These are phyloP conservation scores for Sugiyamaella sp. DNA, from an alignment of 1,139 yeast species.

Conservation along the genomic window DNA sequence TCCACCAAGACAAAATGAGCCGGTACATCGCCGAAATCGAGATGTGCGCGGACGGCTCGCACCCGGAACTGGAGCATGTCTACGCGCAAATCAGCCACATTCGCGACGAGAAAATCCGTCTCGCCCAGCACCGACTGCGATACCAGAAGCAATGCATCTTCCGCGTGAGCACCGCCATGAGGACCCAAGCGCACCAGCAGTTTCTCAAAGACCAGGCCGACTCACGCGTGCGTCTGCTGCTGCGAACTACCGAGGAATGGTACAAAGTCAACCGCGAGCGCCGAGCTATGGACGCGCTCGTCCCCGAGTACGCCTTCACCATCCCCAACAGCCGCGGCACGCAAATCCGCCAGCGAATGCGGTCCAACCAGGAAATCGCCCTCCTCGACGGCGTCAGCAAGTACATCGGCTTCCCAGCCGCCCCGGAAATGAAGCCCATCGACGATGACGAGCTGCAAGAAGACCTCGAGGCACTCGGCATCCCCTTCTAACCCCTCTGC, in stretches of 20 bases:
- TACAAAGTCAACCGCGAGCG: slow-evolving; percentile 90
- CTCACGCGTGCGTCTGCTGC: slow-evolving; percentile 63
- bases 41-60: slow-evolving; percentile 86
- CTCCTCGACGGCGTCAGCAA: slow-evolving; percentile 58
- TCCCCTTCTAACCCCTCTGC: slow-evolving; percentile 18
- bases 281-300: slow-evolving; percentile 77
- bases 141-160: slow-evolving; percentile 78
- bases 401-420: slow-evolving; percentile 66
- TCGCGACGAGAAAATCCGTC: slow-evolving; percentile 66
- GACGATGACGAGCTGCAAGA: slow-evolving; percentile 40
- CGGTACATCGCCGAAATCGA: slow-evolving; percentile 80
- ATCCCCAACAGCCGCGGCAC: slow-evolving; percentile 42
- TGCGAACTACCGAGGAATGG: slow-evolving; percentile 84
- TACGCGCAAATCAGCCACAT: slow-evolving; percentile 72
- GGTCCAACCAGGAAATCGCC: slow-evolving; percentile 59
- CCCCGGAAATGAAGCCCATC: slow-evolving; percentile 55
- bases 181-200: slow-evolving; percentile 86
- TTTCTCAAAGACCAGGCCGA: slow-evolving; percentile 72
- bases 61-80: slow-evolving; percentile 73
- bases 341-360: slow-evolving; percentile 57
- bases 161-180: slow-evolving; percentile 75
- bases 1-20: slow-evolving; percentile 58
- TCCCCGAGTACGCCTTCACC: slow-evolving; percentile 49
- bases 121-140: slow-evolving; percentile 68
- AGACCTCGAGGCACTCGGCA: slow-evolving; percentile 37